These are phyloP conservation scores for Salix purpurea DNA, from an alignment of 345 rosid genomes.

Conservation along the genomic window DNA sequence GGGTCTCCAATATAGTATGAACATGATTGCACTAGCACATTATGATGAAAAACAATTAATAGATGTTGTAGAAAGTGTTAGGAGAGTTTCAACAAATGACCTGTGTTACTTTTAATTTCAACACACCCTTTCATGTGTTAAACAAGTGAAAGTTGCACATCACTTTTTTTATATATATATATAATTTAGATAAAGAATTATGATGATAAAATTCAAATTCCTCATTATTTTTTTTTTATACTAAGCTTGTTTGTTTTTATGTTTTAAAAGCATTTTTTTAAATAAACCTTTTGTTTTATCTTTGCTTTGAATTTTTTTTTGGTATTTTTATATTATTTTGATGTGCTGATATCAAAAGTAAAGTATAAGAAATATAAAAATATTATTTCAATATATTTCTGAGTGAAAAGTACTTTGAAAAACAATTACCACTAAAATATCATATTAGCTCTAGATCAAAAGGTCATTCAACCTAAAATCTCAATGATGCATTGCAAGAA, in stretches of 20 bases:
- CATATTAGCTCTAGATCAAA: background rate
- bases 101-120: background rate
- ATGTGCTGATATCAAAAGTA: too few species aligned
- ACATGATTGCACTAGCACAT: background rate
- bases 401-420: too few species aligned
- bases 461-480: background rate
- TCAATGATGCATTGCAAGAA: background rate
- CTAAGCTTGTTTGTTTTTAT: too few species aligned
- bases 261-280: too few species aligned
- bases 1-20: background rate
- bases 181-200: background rate
- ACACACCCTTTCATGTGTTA: background rate
- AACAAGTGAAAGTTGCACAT: background rate
- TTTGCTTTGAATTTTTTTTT: too few species aligned
- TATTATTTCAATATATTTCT: too few species aligned
- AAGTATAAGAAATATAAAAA: too few species aligned
- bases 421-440: too few species aligned
- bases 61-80: background rate
- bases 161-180: background rate
- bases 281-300: too few species aligned
- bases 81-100: background rate
- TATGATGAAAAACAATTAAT: background rate
- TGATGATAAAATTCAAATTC: background rate
- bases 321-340: too few species aligned
- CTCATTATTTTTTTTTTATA: too few species aligned